Base-by-base conservation (phyloP, 1,139 yeast genomes). In the Yamadazyma diospyri region DNA sequence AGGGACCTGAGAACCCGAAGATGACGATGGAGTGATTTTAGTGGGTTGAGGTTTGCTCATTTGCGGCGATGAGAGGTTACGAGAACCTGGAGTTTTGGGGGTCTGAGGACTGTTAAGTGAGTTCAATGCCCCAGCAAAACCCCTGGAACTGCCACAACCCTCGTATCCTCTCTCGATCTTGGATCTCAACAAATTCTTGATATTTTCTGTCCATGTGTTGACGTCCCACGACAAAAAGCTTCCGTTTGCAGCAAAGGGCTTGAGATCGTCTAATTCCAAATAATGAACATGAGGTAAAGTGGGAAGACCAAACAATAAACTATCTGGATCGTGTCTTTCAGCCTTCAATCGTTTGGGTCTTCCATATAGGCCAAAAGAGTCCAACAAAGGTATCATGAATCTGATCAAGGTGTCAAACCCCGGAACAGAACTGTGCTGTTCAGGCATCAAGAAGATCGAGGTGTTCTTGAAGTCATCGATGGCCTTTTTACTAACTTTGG, bases 341-440 rank as follows among this genome's bases (percentile, higher is more conserved):
- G 97, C 95, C 53, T 85, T 88, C 45, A 92, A 69, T 39, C 94
- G 70, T 45, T 78, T 76, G 1, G 98, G 98, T 40, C 98, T 75
- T 22, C 98, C 98, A 51, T 92, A 92, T 28, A 92, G 69, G 27
- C 81, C 81, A 61, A 88, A 92, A 1, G 94, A 76, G 53, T 92
- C 96, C 61, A 87, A 67, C 16, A 86, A 64, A 0, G 97, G 97
- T 5, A 92, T 71, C 48, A 92, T 62, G 52, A 87, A 88, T 42
- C 97, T 69, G 39, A 92, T 89, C 48, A 89, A 71, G 1, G 97
- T 89, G 57, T 92, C 97, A 57, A 81, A 89, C 5, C 97, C 97
- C 1, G 94, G 94, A 25, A 92, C 96, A 9, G 95, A 81, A 23
- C 89, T 81, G 56, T 88, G 97, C 49, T 76, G 83, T 53, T 92